Base-by-base conservation (phyloP, 2,329 filamentous ascomycete species). In the Colletotrichum aenigma region DNA sequence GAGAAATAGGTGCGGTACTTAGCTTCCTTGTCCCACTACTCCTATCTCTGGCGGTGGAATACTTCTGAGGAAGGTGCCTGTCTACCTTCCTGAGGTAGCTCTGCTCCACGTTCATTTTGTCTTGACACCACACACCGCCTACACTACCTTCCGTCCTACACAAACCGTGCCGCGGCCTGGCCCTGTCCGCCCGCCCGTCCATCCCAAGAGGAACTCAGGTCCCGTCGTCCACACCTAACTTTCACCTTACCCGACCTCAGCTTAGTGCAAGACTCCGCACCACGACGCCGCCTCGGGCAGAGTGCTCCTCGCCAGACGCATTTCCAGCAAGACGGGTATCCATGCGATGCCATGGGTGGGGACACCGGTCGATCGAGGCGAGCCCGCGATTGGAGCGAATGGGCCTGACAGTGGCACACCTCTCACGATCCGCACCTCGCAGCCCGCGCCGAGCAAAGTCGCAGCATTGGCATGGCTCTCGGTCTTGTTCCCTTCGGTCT, bases 331-430 rank as follows among this genome's bases (percentile, higher is more conserved):
- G 21, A 64, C 13, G 16, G 6, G n/a, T 67, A 43, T 26, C 61
- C 55, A 58, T 38, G 36, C 36, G 6, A 38, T 64, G 64, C 34
- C 64, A 34, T 34, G 28, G 58, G 70, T 73, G 73, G 73, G 24
- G 56, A 67, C 34, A 24, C 32, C 36, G 15, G 26, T 64, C 65
- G n/a, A 9, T 21, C 30, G 64, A 74, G 74, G 70, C 70, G 65
- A 74, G 58, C 74, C 72, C 65, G 74, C 64, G 74, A 76, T 76
- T 76, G 74, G 74, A 65, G 62, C 58, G 56, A 58, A 68, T 60
- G 38, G 36, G 24, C 61, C 67, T 7, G 28, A 21, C 55, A 21
- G 34, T 52, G 43, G 43, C n/a, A 52, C 61, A 55, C 60, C 36
- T 56, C 65, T 73, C 36, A 71, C 21, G 48, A 65, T 38, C 26